Percentiles rank a stretch among this genome's conserved stretches.
These are phyloP conservation scores for Penicillium frequentans DNA, from an alignment of 2,329 filamentous ascomycete genomes.

Conservation along the genomic window DNA sequence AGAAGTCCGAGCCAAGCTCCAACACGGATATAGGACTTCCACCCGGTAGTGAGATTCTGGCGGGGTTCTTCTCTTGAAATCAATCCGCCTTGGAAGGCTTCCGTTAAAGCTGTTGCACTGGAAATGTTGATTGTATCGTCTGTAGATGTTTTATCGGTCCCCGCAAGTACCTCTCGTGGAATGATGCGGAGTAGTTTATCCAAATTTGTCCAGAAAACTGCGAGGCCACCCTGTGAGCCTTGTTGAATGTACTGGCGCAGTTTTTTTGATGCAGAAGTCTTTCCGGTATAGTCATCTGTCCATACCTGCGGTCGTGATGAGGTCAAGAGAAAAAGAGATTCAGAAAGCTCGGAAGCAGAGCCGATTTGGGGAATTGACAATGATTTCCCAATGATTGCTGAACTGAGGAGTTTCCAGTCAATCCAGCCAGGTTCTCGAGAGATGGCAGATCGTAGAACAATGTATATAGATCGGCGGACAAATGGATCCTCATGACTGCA, in stretches of 20 bases:
- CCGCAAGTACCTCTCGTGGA: slow-evolving; percentile 50
- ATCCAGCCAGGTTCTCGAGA: slow-evolving; percentile 47
- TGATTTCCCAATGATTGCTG: slow-evolving; percentile 71
- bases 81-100: slow-evolving; percentile 70
- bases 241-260: slow-evolving; percentile 74
- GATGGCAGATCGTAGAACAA: slow-evolving; percentile 53
- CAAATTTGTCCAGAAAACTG: slow-evolving; percentile 72
- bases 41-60: slow-evolving; percentile 67
- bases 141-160: slow-evolving; percentile 24
- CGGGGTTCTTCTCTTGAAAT: slow-evolving; percentile 72
- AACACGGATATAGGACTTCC: slow-evolving; percentile 71
- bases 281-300: slow-evolving; percentile 63
- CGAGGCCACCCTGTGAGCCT: slow-evolving; percentile 76
- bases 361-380: slow-evolving; percentile 71
- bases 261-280: slow-evolving; percentile 56
- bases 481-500: slow-evolving; percentile 56
- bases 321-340: slow-evolving; percentile 67
- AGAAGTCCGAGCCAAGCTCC: slow-evolving; percentile 55
- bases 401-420: slow-evolving; percentile 67
- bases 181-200: slow-evolving; percentile 59
- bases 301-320: slow-evolving; percentile 67
- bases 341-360: slow-evolving; percentile 71
- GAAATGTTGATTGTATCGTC: slow-evolving; percentile 39
- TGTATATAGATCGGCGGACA: slow-evolving; percentile 60
- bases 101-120: slow-evolving; percentile 62